A percentile compares a stretch with the other conserved stretches of the same genome.
These are phyloP conservation scores for Trametes cinnabarina DNA, from an alignment of 768 basidiomycete genomes.

Conservation along the genomic window DNA sequence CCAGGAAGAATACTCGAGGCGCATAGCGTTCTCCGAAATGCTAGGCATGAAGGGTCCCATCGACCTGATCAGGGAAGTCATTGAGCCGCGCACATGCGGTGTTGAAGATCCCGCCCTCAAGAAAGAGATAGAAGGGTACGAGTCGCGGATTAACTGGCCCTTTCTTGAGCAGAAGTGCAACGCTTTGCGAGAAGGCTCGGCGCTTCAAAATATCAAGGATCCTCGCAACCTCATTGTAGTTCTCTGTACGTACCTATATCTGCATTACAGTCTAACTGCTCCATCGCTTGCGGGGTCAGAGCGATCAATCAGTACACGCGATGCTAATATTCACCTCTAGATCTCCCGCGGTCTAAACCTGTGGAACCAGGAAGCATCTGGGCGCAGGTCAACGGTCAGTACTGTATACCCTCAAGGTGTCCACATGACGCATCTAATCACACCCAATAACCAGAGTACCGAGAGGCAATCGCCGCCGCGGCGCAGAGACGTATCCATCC, in stretches of 20 bases:
- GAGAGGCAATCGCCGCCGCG: not conserved
- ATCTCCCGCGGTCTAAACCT: not conserved
- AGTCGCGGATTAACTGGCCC: not conserved
- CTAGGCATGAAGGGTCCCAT: no score
- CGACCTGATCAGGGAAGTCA: no score
- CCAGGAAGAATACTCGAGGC: not conserved
- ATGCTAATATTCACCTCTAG: not conserved
- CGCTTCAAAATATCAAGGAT: not conserved
- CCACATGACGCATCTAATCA: not conserved
- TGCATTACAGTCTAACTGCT: not conserved
- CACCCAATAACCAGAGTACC: no score
- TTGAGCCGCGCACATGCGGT: no score
- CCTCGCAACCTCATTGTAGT: not conserved
- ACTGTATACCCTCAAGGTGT: not conserved
- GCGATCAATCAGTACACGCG: not conserved
- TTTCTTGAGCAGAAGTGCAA: not conserved
- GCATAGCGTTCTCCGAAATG: no score
- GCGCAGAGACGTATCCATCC: not conserved
- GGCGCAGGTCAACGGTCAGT: not conserved
- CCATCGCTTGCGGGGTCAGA: no score
- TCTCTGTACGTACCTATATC: not conserved
- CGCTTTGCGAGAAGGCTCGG: not conserved
- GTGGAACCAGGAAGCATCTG: not conserved
- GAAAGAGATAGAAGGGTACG: not conserved
- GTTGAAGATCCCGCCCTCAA: no score